A percentile compares a stretch with the other conserved stretches of the same genome.
These are phyloP conservation scores for Favolaschia claudopus DNA, from an alignment of 768 basidiomycete species.

Conservation along the genomic window DNA sequence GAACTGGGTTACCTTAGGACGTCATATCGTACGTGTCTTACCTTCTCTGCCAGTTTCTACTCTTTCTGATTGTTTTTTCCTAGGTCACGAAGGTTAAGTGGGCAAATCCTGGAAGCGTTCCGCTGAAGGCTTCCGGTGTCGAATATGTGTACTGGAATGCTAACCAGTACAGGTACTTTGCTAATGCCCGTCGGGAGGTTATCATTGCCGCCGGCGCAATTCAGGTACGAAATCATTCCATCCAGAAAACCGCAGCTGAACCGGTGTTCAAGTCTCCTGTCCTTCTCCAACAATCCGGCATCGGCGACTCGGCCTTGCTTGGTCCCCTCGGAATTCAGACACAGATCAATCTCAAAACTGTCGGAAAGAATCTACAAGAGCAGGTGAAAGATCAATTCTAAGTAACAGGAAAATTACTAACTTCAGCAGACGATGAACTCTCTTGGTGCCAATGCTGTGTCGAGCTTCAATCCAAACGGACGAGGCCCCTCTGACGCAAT, in stretches of 20 bases:
- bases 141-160: slow-evolving; percentile 51
- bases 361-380: slow-evolving; percentile 67
- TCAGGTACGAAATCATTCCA: slow-evolving; percentile 34
- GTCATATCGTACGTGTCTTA: slow-evolving; percentile 45
- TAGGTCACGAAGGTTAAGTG: slow-evolving; percentile 57
- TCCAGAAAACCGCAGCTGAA: background rate
- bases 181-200: slow-evolving; percentile 54
- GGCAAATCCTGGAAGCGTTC: slow-evolving; percentile 39
- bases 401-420: background rate
- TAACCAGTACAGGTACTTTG: slow-evolving; percentile 46
- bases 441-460: slow-evolving; percentile 49
- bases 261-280: slow-evolving; percentile 45
- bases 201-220: slow-evolving; percentile 64
- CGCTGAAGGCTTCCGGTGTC: slow-evolving; percentile 53
- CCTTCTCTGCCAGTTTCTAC: background rate
- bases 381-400: slow-evolving; percentile 41
- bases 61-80: background rate
- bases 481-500: slow-evolving; percentile 56
- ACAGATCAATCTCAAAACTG: slow-evolving; percentile 54
- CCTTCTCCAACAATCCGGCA: slow-evolving; percentile 62
- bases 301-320: slow-evolving; percentile 58
- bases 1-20: slow-evolving; percentile 58
- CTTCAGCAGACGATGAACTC: slow-evolving; percentile 47
- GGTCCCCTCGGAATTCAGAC: slow-evolving; percentile 54
- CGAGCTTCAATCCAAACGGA: slow-evolving; percentile 49